phyloP scores from a whole-genome alignment of 192 early-diverging fungal genomes.

The Coemansia sp. region DNA sequence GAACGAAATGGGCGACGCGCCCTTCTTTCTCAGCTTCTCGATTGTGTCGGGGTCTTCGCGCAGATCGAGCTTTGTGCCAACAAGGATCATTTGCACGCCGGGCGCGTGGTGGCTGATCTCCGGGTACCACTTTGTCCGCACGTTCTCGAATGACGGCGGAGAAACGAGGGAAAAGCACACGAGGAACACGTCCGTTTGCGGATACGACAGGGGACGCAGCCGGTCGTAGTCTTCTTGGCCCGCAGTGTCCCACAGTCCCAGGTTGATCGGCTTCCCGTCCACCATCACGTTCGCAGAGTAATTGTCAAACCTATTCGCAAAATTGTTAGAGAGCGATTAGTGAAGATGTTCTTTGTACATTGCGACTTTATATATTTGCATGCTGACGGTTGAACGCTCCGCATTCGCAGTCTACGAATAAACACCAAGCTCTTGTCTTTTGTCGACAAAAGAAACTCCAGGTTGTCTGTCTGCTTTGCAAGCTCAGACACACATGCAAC shows the following conservation, averaged over 20 bases:
- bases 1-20: conserved; percentile 85
- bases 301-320: conserved; percentile 78
- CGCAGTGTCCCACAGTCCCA: conserved; percentile 98
- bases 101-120: conserved; percentile 96
- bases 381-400: too few relatives aligned
- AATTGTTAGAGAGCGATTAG: not conserved
- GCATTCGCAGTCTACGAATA: too few relatives aligned
- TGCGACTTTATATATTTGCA: too few relatives aligned
- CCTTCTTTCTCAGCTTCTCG: conserved; percentile 82
- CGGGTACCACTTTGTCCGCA: conserved; percentile 96
- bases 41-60: conserved; percentile 92
- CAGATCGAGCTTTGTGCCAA: conserved; percentile 97
- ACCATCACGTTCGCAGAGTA: conserved; percentile 99
- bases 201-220: conserved; percentile 94
- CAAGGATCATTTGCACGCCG: conserved; percentile 86
- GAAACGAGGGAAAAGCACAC: conserved; percentile 97
- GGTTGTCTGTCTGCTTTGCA: too few relatives aligned
- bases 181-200: conserved; percentile 97
- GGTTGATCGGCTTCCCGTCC: conserved; percentile 96
- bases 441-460: too few relatives aligned
- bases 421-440: too few relatives aligned
- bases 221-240: conserved; percentile 83
- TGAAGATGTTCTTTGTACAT: not conserved
- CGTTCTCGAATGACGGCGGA: conserved; percentile 96
- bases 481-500: too few relatives aligned